A percentile compares a stretch with the other conserved stretches of the same genome.
Conservation (phyloP, 352 stramenopile species). For the Pythium biforme region DNA sequence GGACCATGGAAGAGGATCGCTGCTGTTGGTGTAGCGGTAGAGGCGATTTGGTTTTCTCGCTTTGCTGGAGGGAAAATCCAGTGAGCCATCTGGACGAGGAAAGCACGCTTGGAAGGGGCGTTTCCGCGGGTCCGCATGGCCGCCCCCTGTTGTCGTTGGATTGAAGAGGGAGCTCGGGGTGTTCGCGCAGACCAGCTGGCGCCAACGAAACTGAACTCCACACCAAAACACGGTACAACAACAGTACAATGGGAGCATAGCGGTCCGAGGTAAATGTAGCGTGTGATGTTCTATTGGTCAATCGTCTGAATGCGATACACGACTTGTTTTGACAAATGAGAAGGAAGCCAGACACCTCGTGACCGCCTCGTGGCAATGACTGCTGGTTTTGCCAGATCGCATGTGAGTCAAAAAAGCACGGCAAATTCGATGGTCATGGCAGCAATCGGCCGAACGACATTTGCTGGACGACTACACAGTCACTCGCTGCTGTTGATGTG, state of each 20-base stretch:
- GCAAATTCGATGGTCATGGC: no score
- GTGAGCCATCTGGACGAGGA: slow-evolving; percentile 7
- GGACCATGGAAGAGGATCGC: not conserved
- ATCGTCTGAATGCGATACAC: not conserved
- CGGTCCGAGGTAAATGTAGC: no score
- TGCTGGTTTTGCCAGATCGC: not conserved
- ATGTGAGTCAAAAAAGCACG: no score
- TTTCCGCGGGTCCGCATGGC: slow-evolving; percentile 12
- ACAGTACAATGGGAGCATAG: not conserved
- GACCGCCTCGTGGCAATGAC: not conserved
- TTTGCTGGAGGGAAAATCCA: not conserved
- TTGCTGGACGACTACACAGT: not conserved
- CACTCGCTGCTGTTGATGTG: not conserved
- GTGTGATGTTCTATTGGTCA: not conserved
- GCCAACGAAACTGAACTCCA: not conserved
- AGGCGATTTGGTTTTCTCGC: not conserved
- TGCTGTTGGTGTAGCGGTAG: not conserved
- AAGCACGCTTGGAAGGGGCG: not conserved
- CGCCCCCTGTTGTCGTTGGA: not conserved
- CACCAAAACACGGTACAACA: slow-evolving; percentile 2
- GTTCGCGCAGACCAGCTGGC: slow-evolving; percentile 6
- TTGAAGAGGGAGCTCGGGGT: not conserved
- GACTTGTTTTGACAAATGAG: not conserved
- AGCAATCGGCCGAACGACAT: not conserved
- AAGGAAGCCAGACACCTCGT: not conserved